Base-by-base conservation (phyloP, 2,329 filamentous ascomycete genomes). In the Epichloe elymi region DNA sequence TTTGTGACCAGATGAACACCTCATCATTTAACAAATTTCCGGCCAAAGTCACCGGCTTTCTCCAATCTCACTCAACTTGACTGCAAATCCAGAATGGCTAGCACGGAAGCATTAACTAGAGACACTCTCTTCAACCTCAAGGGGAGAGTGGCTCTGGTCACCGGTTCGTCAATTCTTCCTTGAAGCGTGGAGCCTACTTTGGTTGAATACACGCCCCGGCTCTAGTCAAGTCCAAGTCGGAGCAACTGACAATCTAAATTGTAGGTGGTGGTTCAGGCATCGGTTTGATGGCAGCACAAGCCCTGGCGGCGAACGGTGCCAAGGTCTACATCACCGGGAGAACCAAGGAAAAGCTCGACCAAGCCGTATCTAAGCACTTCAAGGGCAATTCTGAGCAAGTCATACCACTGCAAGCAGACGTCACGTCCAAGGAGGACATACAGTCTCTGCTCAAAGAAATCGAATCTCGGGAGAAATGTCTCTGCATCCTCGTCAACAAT, bases 271-370 rank as follows among this genome's bases (percentile, higher is more conserved):
- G 76, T 35, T 77, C 82, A 51, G 82, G 81, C 26, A 83, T 86
- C 49, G 82, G 82, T 4, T 74, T 82, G 50, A 86, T 86, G 82
- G 80, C 81, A 42, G 77, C 79, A 2, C 78, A 85, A 57, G 77
- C 82, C 6, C 80, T 85, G 50, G 78, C 85, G 0, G 68, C 72
- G 52, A 86, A 85, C 63, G 82, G 83, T 54, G 78, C 77, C 52
- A 83, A 77, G 55, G 83, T 87, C 5, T 87, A 86, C 70, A 82
- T 88, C 55, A 80, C 79, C 23, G 82, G 84, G 35, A 79, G 78
- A 15, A 80, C 78, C 42, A 69, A 71, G 26, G 81, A 80, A 59
- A 83, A 83, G 60, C 71, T 83, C 46, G 78, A 82, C 17, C 75
- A 69, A 35, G 76, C 79, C 2, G 78, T 78, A 44, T 65, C 82